A percentile compares a stretch with the other conserved stretches of the same genome.
Evolutionary conservation across 208 protist species (phyloP).

Genomic region (Endotrypanum monterogeii): DNA sequence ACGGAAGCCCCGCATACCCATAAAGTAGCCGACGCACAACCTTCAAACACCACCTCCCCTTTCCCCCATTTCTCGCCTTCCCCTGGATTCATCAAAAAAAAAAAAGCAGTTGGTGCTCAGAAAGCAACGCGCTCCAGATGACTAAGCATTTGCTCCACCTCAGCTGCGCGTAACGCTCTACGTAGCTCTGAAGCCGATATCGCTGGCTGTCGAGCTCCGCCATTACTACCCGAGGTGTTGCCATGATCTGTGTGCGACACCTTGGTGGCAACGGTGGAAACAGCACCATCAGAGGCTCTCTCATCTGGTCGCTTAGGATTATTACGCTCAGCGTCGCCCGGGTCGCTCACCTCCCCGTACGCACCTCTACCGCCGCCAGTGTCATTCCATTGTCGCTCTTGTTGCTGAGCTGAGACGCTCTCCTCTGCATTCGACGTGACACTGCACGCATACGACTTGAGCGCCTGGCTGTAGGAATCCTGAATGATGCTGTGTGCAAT

Average conservation of each 20-base stretch:
- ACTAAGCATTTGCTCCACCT: conserved; percentile 40
- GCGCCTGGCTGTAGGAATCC: conserved; percentile 56
- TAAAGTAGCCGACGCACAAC: not conserved
- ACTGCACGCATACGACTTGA: conserved; percentile 23
- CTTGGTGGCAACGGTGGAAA: not conserved
- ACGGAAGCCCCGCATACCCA: not conserved
- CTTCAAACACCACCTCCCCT: not conserved
- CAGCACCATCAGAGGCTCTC: not conserved
- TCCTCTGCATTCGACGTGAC: conserved; percentile 3
- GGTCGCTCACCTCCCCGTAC: not conserved
- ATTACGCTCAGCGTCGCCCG: not conserved
- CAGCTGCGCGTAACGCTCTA: conserved; percentile 3
- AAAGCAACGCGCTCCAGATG: conserved; percentile 24
- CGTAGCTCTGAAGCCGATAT: not conserved
- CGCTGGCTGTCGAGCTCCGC: conserved; percentile 5
- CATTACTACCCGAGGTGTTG: not conserved
- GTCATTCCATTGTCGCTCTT: not conserved
- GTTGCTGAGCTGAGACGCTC: conserved; percentile 1
- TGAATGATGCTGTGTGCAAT: conserved; percentile 70
- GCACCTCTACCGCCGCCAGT: not conserved
- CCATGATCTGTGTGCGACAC: not conserved
- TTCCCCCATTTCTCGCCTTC: not conserved
- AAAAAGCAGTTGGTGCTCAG: not conserved
- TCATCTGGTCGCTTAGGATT: not conserved
- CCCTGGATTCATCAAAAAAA: not conserved